Evolutionary conservation across 2,329 filamentous ascomycete genomes (phyloP).

Genomic region (Emydomyces testavorans): DNA sequence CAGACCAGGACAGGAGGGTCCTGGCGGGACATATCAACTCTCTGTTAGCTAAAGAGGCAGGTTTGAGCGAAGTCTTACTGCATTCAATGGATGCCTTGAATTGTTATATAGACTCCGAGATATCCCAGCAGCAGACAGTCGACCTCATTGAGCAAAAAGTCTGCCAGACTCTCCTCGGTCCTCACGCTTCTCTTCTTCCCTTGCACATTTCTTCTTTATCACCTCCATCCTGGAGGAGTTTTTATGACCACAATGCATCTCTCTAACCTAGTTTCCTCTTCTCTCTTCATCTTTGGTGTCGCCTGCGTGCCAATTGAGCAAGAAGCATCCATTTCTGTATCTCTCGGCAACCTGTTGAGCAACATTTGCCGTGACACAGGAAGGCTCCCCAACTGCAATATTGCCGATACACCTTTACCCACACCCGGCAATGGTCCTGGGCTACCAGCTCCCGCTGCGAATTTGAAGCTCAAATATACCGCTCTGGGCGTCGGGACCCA

Average conservation of each 20-base stretch:
- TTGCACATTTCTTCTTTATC: neutral
- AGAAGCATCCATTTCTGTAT: neutral
- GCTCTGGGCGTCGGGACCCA: constrained; percentile 40
- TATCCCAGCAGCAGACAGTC: neutral
- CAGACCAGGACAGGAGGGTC: neutral
- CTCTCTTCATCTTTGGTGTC: constrained; percentile 6
- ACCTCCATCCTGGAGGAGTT: neutral
- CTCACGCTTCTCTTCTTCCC: neutral
- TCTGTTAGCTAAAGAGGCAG: neutral
- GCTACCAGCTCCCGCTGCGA: constrained; percentile 24
- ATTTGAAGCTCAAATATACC: constrained; percentile 33
- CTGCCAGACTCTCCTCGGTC: neutral
- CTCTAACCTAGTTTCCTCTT: neutral
- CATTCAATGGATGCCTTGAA: neutral
- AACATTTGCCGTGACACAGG: neutral
- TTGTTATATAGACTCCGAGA: constrained; percentile 3
- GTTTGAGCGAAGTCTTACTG: neutral
- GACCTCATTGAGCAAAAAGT: neutral
- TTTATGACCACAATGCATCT: constrained; percentile 7
- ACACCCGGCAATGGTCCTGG: constrained; percentile 17
- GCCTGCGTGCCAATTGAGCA: constrained; percentile 7
- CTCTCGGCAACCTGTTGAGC: neutral
- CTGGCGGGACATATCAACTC: neutral
- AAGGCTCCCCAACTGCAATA: neutral
- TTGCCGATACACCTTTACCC: constrained; percentile 6